Evolutionary conservation across 805 yeast species (phyloP).

Genomic region (Wickerhamiella lipophila): DNA sequence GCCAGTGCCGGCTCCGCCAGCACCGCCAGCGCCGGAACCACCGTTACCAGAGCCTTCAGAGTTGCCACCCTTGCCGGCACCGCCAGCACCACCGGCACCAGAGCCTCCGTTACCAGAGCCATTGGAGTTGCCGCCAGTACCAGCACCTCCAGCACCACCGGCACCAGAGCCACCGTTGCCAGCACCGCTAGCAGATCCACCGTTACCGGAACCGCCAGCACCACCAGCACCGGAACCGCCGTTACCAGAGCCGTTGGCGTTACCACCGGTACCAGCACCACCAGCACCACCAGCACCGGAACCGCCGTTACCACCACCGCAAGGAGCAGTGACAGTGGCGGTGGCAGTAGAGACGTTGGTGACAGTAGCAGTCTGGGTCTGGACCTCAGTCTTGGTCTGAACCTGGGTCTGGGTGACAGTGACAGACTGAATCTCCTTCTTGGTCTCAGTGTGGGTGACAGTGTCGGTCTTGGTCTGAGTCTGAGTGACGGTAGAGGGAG

Average conservation of each 20-base stretch:
- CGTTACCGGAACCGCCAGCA: background rate
- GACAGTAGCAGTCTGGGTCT: slow-evolving; percentile 2
- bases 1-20: no score
- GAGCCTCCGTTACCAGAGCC: background rate
- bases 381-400: no score
- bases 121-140: background rate
- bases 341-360: background rate
- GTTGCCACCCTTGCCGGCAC: background rate
- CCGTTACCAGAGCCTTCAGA: slow-evolving; percentile 2
- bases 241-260: background rate
- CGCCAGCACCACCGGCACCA: slow-evolving; percentile 1
- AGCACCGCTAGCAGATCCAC: background rate
- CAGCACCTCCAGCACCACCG: background rate
- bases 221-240: background rate
- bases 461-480: background rate
- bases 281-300: background rate
- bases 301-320: background rate
- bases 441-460: background rate
- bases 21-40: no score
- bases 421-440: background rate
- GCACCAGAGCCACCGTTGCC: slow-evolving; percentile 4
- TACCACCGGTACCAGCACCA: background rate
- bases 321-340: background rate
- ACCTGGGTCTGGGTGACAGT: background rate
- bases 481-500: background rate